Evolutionary conservation across 805 yeast species (phyloP), one percentile per base, ranked within the genome.

Genomic region (Candida insectorum): DNA sequence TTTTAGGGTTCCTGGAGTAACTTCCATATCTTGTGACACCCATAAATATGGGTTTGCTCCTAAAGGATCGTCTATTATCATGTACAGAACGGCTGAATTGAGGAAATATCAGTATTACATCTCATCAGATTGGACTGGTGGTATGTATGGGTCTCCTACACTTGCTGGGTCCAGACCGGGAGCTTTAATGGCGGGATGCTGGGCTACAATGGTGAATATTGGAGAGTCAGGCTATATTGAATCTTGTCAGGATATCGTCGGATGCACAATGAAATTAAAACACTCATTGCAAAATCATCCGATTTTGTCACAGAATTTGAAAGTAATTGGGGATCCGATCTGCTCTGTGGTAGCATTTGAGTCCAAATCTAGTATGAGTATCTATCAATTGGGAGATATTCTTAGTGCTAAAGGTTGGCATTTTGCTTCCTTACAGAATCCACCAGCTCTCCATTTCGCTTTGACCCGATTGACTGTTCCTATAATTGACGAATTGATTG

Each of bases 41-140:
- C 98, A 91, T 68, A 91, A 91, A 59, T 91, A 91, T 53, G 98
- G 97, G 1, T 93, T 91, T 69, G 97, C 97, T 6, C 98, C 98
- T 24, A 91, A 91, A 60, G 98, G 98, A 7, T 82, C 95, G 0
- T 86, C 96, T 1, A 73, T 91, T 16, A 83, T 93, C 48, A 82
- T 93, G 95, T 93, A 93, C 59, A 74, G 97, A 29, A 61, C 71
- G 40, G 48, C 72, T 0, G 71, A 74, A 37, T 70, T 87, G 36
- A 71, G 98, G 37, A 73, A 73, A 44, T 72, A 81, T 49, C 98
- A 93, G 62, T 91, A 93, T 58, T 93, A 81, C 56, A 73, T 89
- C 19, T 71, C 79, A 32, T 67, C 86, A 1, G 85, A 81, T 41
- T 91, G 98, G 98, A 68, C 79, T 4, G 98, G 98, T 20, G 98